Conservation (phyloP, 1,139 yeast species). For the Diutina mesorugosa region DNA sequence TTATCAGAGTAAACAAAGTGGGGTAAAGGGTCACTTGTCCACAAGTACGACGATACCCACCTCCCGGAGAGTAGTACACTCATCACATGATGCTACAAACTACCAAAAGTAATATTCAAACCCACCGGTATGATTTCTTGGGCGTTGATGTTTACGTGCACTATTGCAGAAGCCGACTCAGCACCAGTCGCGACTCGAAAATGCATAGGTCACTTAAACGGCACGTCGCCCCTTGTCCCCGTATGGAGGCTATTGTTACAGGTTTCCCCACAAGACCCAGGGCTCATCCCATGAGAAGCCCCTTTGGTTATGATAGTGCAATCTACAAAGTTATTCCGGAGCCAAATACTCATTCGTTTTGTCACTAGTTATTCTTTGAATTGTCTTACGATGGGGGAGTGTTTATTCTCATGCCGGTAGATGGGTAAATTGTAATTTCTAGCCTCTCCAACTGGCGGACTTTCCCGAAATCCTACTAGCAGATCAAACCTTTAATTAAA, state of each 20-base stretch:
- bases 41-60: no score
- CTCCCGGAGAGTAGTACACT: no score
- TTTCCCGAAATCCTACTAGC: neutral
- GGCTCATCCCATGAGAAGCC: neutral
- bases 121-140: no score
- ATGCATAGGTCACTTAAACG: neutral
- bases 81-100: no score
- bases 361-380: neutral
- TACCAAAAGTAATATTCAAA: no score
- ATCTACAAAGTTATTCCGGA: neutral
- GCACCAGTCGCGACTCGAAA: neutral
- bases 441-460: neutral
- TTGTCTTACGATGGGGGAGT: neutral
- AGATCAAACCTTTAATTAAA: no score
- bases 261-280: neutral
- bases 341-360: neutral
- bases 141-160: neutral
- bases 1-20: neutral
- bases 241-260: neutral
- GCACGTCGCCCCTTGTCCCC: neutral
- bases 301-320: neutral
- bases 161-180: neutral
- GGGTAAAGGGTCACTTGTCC: neutral
- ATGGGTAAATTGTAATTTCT: neutral
- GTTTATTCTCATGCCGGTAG: neutral